A percentile compares a stretch with the other conserved stretches of the same genome.
Conservation (phyloP, 345 rosid species). For the Lepidium aucheri region DNA sequence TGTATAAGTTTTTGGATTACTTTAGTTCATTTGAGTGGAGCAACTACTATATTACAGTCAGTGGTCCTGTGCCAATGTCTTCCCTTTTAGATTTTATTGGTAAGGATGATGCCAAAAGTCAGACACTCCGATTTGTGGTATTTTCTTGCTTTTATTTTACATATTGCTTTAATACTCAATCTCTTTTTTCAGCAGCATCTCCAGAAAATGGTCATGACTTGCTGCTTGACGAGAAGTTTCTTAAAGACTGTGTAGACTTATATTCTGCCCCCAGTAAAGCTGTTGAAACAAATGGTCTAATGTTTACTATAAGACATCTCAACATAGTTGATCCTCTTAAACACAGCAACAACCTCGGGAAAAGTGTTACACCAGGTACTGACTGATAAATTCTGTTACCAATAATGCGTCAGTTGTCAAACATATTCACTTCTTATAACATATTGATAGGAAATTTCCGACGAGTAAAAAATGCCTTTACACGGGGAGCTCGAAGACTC, state of each 20-base stretch:
- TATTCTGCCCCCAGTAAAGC: conserved; percentile 39
- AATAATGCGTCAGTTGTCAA: not conserved
- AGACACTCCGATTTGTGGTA: not conserved
- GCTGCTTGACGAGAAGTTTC: conserved; percentile 52
- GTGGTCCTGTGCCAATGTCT: conserved; percentile 57
- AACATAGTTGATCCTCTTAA: conserved; percentile 84
- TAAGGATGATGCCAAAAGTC: conserved; percentile 21
- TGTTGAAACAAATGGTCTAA: conserved; percentile 30
- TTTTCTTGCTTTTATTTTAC: not conserved
- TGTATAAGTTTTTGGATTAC: conserved; percentile 64
- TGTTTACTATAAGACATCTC: conserved; percentile 52
- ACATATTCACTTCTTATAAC: not conserved
- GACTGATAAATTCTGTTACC: not conserved
- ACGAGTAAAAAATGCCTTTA: conserved; percentile 59
- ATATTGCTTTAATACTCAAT: not conserved
- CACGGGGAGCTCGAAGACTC: conserved; percentile 49
- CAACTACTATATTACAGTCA: conserved; percentile 45
- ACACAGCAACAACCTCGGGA: conserved; percentile 80
- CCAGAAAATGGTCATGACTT: conserved; percentile 35
- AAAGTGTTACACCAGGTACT: conserved; percentile 79
- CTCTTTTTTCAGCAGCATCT: conserved; percentile 8
- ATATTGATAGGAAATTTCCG: conserved; percentile 51
- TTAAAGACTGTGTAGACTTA: conserved; percentile 36
- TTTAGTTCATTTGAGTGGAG: conserved; percentile 83
- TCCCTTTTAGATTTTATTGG: conserved; percentile 48